Conservation (phyloP, 495 filamentous ascomycete species). For the Penicillium macrosclerotiorum region DNA sequence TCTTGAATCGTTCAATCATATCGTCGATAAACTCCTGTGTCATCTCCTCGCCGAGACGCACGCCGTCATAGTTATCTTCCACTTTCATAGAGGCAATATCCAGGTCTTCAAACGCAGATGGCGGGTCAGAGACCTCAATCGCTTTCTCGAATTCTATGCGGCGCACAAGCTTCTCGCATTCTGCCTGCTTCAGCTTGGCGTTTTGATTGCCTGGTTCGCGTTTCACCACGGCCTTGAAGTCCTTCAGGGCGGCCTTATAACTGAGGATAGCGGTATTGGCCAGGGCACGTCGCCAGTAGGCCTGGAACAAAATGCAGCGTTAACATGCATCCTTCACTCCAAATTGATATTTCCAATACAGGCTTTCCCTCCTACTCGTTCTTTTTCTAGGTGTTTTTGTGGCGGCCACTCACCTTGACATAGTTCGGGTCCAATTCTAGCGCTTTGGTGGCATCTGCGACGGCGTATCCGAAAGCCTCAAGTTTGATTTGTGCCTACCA, state of each 20-base stretch:
- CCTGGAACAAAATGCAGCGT: slow-evolving; percentile 48
- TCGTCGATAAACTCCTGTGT: slow-evolving; percentile 94
- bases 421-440: slow-evolving; percentile 87
- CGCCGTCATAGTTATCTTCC: slow-evolving; percentile 83
- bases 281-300: slow-evolving; percentile 91
- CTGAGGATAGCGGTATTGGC: slow-evolving; percentile 86
- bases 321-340: slow-evolving; percentile 2
- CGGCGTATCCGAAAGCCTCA: slow-evolving; percentile 89
- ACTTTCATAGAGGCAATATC: slow-evolving; percentile 83
- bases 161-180: slow-evolving; percentile 90
- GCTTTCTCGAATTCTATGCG: slow-evolving; percentile 88
- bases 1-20: slow-evolving; percentile 95
- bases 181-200: slow-evolving; percentile 83
- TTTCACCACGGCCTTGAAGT: slow-evolving; percentile 89
- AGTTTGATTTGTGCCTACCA: slow-evolving; percentile 86
- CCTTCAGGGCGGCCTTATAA: slow-evolving; percentile 80
- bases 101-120: slow-evolving; percentile 85
- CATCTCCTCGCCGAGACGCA: slow-evolving; percentile 76
- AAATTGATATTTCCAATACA: too few species aligned
- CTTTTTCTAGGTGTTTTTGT: neutral
- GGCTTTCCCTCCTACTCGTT: neutral
- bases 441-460: slow-evolving; percentile 89
- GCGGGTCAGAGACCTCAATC: slow-evolving; percentile 89
- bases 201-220: slow-evolving; percentile 84
- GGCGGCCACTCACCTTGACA: slow-evolving; percentile 67